Conservation (phyloP, 371 early-diverging fungal genomes). For the Phascolomyces articulosus region DNA sequence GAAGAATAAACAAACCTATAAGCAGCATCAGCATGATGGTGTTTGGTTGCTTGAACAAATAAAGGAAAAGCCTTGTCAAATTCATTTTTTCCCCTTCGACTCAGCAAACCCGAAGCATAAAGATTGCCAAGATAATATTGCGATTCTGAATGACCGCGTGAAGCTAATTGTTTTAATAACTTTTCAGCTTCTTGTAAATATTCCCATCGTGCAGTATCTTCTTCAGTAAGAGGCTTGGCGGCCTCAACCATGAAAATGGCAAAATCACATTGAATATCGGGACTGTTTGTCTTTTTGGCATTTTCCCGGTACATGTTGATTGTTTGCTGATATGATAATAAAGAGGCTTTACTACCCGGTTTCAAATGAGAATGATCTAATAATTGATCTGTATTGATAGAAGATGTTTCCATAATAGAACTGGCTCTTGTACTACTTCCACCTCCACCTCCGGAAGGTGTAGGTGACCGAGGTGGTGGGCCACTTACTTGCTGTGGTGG, state of each 20-base stretch:
- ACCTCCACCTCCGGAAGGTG: constrained; percentile 12
- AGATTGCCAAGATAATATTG: constrained; percentile 70
- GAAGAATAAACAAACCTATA: constrained; percentile 38
- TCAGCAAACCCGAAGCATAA: constrained; percentile 62
- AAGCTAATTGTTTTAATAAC: constrained; percentile 60
- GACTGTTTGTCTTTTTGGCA: constrained; percentile 82
- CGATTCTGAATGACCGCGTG: constrained; percentile 66
- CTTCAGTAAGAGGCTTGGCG: constrained; percentile 58
- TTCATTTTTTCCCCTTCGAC: constrained; percentile 64
- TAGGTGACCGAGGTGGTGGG: constrained; percentile 6
- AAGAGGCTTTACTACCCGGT: constrained; percentile 67
- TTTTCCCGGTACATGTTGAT: constrained; percentile 82
- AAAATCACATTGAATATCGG: constrained; percentile 81
- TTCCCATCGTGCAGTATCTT: constrained; percentile 57
- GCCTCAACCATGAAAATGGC: constrained; percentile 78
- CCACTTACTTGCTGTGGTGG: neutral
- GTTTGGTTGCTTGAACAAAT: constrained; percentile 71
- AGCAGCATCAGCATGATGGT: constrained; percentile 72
- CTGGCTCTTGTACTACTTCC: constrained; percentile 14
- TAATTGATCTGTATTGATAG: constrained; percentile 41
- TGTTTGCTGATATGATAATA: constrained; percentile 70
- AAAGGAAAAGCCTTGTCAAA: constrained; percentile 74
- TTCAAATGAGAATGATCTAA: constrained; percentile 69
- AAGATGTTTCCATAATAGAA: neutral
- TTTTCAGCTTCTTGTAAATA: constrained; percentile 67